These are phyloP conservation scores for Dactylellina cionopaga DNA, from an alignment of 2,329 filamentous ascomycete genomes.

Conservation along the genomic window DNA sequence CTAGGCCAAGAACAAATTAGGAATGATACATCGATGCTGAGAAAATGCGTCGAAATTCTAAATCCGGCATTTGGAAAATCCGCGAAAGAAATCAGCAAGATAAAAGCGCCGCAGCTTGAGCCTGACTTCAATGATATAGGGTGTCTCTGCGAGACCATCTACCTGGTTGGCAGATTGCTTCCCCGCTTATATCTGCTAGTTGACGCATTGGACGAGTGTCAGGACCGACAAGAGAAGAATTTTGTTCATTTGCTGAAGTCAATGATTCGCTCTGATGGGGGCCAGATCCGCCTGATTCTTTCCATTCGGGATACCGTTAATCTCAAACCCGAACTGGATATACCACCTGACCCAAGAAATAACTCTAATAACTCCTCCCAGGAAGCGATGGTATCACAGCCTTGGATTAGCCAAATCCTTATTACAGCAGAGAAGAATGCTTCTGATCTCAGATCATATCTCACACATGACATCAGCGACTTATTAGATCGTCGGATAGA, in stretches of 20 bases:
- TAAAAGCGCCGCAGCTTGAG: not conserved
- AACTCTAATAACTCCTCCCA: no score
- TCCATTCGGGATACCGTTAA: not conserved
- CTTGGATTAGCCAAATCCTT: not conserved
- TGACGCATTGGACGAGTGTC: constrained; percentile 16
- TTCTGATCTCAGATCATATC: constrained; percentile 6
- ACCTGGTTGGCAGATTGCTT: not conserved
- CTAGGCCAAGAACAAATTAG: not conserved
- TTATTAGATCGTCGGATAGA: constrained; percentile 5
- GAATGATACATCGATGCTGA: not conserved
- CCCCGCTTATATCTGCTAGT: not conserved
- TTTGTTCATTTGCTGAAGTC: not conserved
- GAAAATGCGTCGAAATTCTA: not conserved
- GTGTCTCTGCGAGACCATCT: not conserved
- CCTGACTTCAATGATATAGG: not conserved
- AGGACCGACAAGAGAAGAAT: constrained; percentile 4
- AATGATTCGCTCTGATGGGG: not conserved
- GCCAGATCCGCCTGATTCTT: not conserved
- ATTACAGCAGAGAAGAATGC: constrained; percentile 20
- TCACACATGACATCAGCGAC: constrained; percentile 1
- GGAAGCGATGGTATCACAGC: not conserved
- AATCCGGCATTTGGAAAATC: not conserved
- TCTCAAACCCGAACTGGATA: not conserved
- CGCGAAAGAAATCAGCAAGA: not conserved
- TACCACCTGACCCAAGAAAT: not conserved